Conservation (phyloP, 2,329 filamentous ascomycete genomes). For the Thelonectria discophora region DNA sequence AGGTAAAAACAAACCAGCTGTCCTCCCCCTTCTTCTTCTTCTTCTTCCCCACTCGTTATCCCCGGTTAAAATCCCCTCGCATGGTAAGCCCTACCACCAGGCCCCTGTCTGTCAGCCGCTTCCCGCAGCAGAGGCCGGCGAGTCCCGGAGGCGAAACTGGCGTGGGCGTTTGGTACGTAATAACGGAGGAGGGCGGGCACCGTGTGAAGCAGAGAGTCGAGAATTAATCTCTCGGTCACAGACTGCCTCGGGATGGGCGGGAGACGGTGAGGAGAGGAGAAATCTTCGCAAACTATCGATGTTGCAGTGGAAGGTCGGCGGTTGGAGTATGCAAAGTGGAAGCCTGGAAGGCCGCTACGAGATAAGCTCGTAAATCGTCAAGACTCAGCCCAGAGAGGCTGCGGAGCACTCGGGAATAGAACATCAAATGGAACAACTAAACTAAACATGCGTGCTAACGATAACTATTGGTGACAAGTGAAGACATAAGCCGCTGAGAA, state of each 20-base stretch:
- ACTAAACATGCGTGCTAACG: constrained; percentile 13
- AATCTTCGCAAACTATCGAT: neutral
- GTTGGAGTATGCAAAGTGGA: neutral
- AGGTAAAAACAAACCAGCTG: constrained; percentile 4
- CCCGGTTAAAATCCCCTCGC: neutral
- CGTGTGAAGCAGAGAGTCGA: constrained; percentile 1
- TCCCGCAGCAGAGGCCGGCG: neutral
- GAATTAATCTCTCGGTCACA: constrained; percentile 10
- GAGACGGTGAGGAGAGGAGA: neutral
- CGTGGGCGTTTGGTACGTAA: constrained; percentile 1
- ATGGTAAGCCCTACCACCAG: neutral
- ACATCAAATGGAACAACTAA: no score
- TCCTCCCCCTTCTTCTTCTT: neutral
- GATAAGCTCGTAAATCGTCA: neutral
- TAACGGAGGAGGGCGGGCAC: neutral
- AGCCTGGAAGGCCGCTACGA: neutral
- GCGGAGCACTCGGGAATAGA: neutral
- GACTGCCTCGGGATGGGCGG: neutral
- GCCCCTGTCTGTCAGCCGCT: neutral
- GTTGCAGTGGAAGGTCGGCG: neutral
- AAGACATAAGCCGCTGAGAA: neutral
- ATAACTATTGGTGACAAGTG: neutral
- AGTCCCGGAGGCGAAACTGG: neutral
- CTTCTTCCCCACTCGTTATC: neutral
- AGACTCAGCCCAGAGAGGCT: neutral